Evolutionary conservation across 441 rosid species (phyloP), one percentile per base, ranked within the genome.

Genomic region (Lepidium campestre): DNA sequence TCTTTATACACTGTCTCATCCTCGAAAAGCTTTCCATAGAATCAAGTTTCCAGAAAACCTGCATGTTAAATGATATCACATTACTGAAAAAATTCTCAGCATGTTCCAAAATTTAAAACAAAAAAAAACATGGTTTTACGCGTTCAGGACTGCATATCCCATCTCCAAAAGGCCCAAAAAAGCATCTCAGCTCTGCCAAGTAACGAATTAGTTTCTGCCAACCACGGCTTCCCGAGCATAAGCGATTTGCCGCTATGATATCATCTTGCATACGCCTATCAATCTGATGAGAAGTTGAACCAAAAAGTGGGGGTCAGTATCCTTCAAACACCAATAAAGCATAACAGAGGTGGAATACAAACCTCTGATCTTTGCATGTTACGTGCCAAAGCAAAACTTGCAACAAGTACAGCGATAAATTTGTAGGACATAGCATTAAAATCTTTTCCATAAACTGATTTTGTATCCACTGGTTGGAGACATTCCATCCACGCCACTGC

Each of bases 401-500:
- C 97, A 78, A 96, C 98, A 75, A 96, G 96, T 67, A 90, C 89
- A 34, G 97, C 99, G 62, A 96, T 82, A 76, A 82, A 93, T 77
- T 96, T 96, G 74, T 96, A 96, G 69, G 98, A 93, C 57, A 90
- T 65, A 68, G 97, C 96, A 77, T 93, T 96, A 67, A 96, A 90
- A 84, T 96, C 99, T 77, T 93, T 93, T 64, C 98, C 99, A 61
- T 93, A 96, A 52, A 96, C 97, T 50, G 99, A 84, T 89, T 84
- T 85, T 29, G 96, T 87, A 77, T 89, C 98, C 62, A 86, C 90
- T 46, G 97, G 93, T 67, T 90, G 99, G 78, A 96, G 79, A 78
- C 99, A 96, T 85, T 96, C 99, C 92, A 87, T 81, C 99, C 99
- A 96, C 35, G 98, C 99, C 77, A 90, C 85, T 27, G 86, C 89